These are phyloP conservation scores for Isoetes taiwanensis DNA, from an alignment of 75 land plant species.

Conservation along the genomic window DNA sequence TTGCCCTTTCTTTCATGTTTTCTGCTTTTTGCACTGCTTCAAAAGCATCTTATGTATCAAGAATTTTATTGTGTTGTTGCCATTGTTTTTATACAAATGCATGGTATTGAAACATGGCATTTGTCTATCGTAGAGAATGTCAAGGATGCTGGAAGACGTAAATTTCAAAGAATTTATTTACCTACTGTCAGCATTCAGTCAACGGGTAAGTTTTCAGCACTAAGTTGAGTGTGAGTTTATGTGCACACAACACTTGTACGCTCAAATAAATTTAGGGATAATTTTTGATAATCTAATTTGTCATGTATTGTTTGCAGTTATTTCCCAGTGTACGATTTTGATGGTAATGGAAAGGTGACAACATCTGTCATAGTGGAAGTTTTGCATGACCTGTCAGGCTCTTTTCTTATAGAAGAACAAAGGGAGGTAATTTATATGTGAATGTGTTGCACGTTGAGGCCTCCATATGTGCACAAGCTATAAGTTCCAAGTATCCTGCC, in stretches of 20 bases:
- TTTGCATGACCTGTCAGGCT: background rate
- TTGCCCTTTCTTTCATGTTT: no score
- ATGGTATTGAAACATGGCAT: no score
- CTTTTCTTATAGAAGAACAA: background rate
- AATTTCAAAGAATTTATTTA: slow-evolving; percentile 6
- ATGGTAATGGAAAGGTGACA: slow-evolving; percentile 5
- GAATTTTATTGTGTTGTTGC: no score
- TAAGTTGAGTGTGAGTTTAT: background rate
- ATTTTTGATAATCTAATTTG: background rate
- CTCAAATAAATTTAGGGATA: background rate
- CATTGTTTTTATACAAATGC: no score
- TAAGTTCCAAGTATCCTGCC: no score
- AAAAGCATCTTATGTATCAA: no score
- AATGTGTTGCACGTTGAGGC: no score
- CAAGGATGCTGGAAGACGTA: background rate
- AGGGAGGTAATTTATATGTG: no score
- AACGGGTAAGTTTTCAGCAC: background rate
- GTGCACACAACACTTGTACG: background rate
- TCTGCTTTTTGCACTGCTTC: no score
- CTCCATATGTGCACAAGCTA: no score
- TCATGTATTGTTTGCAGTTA: background rate
- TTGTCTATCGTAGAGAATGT: background rate
- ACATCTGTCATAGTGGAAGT: background rate
- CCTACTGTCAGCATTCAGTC: slow-evolving; percentile 1
- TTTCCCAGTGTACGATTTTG: slow-evolving; percentile 3